Evolutionary conservation across 371 early-diverging fungal species (phyloP), one percentile per base, ranked within the genome.

Genomic region (Fennellomyces sp.): DNA sequence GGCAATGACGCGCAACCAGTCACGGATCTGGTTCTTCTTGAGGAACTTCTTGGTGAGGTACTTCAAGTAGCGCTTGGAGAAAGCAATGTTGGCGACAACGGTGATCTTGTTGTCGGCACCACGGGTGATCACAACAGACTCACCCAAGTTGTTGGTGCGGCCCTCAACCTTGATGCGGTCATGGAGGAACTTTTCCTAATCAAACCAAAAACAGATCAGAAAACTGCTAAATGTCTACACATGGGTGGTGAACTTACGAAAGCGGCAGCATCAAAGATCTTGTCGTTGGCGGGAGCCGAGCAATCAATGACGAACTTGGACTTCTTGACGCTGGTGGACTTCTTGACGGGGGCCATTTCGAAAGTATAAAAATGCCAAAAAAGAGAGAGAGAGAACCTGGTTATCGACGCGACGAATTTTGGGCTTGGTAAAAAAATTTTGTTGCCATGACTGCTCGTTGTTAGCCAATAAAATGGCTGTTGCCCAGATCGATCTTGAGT

Each of bases 41-140:
- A 98, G 88, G 94, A 95, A 98, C 91, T 95, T 95, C 94, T 98
- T 98, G 85, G 98, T 93, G 55, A 97, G 90, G 91, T 98, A 98
- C 93, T 98, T 98, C 82, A 97, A 80, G 93, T 97, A 97, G 69
- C 97, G 93, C 95, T 98, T 98, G 82, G 97, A 90, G 88, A 97
- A 91, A 58, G 85, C 81, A 70, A 84, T 80, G 75, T 82, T 87
- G 76, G 92, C 76, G 70, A 88, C 86, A 78, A 97, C 86, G 56
- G 87, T 85, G 76, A 93, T 82, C 81, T 88, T 85, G 78, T 83
- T 83, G 66, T 88, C 89, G 66, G 71, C 75, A 64, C 75, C 81
- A 69, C 94, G 93, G 84, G 86, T 76, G 73, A 97, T 93, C 75
- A 86, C 77, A 69, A 98, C 88, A 68, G 87, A 72, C 52, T 92